Base-by-base conservation (phyloP, 2,329 filamentous ascomycete genomes). In the Tolypocladium paradoxum region DNA sequence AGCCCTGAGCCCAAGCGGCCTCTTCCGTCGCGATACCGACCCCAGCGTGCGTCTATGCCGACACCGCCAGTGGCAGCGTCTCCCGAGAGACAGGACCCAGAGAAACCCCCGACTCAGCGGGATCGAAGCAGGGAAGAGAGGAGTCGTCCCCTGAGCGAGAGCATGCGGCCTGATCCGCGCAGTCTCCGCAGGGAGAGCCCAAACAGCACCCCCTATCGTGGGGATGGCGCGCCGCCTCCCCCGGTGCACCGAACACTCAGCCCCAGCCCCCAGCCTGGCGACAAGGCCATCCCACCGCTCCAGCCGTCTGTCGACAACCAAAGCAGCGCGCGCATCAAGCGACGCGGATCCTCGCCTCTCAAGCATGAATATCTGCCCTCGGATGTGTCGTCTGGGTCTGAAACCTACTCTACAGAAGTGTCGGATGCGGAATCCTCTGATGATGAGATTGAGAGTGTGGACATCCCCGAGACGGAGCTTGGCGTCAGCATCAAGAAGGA, bases 291-390 rank as follows among this genome's bases (percentile, higher is more conserved):
- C 48, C 61, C 54, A 57, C 56, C 58, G 51, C 59, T 55, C 55
- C 59, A 53, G 12, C 59, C 49, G 56, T 29, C 49, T 3, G 57
- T 55, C 76, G 84, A 73, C 61, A 68, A 60, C 65, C 70, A 65
- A 62, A 68, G 61, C 59, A 67, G 66, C 34, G 63, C 61, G 58
- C 76, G 67, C 67, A 58, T 81, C 24, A 81, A 85, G 64, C 82
- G 91, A 46, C 83, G 90, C 20, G 87, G 84, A 1, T 97, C 93
- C 0, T 99, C 93, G 1, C 93, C 93, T 0, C 75, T 99, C 49
- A 99, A 99, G 72, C 92, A 97, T 65, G 92, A 99, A 70, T 99
- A 96, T 62, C 85, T 91, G 57, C 92, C 92, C 16, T 97, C 93
- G 1, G 81, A 84, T 50, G 69, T 76, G 48, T 83, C 79, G 0